Evolutionary conservation across 2,329 filamentous ascomycete genomes (phyloP), one percentile per base, ranked within the genome.

Genomic region (Teratosphaeria nubilosa): DNA sequence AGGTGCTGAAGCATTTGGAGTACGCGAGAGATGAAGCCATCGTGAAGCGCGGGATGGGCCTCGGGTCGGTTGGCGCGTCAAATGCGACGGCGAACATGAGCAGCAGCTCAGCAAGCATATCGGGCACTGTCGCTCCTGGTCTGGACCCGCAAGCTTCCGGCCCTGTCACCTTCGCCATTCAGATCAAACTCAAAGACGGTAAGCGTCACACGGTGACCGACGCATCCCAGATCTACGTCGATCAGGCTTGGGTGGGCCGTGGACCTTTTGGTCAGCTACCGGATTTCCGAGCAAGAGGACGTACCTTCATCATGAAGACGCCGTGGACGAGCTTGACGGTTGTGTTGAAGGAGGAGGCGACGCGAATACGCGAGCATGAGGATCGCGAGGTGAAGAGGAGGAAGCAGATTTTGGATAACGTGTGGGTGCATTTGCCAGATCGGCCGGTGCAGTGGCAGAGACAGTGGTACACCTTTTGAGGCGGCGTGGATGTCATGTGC

Each of bases 261-360:
- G 89, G 90, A 0, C 78, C 80, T 1, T 86, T 79, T 72, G 81
- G 82, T 27, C 76, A 75, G 60, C 77, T 78, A 52, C 76, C 82
- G 5, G 87, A 91, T 65, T 87, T 86, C 73, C 85, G 92, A 62
- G 91, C 90, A 2, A 82, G 89, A 69, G 90, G 90, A 34, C 79
- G 82, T 58, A 82, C 86, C 63, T 82, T 88, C 67, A 73, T 83
- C 34, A 79, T 94, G 73, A 79, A 79, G 58, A 85, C 85, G 63
- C 90, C 90, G 0, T 82, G 84, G 64, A 90, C 92, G 31, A 85
- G 88, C 90, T 76, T 77, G 86, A 85, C 57, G 48, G 76, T 99
- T 37, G 73, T 96, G 14, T 77, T 99, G 70, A 99, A 97, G 77
- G 94, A 99, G 72, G 91, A 97, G 73, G 88, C 87, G 73, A 96